A percentile compares a stretch with the other conserved stretches of the same genome.
Evolutionary conservation across 2,329 filamentous ascomycete genomes (phyloP).

Genomic region (Alternaria rosae): DNA sequence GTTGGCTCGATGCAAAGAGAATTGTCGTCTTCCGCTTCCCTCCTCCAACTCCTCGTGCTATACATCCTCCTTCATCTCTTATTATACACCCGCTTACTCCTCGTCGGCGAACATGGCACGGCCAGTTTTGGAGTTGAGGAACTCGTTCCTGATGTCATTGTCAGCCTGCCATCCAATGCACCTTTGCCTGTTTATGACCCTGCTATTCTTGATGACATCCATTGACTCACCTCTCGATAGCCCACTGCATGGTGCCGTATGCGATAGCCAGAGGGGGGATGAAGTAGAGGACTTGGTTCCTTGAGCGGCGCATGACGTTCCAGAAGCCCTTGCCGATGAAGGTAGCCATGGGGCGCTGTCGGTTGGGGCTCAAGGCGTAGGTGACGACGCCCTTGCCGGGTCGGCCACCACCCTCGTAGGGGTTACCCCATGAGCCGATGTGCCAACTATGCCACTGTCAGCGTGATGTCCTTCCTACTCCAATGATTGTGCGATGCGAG

Average conservation of each 20-base stretch:
- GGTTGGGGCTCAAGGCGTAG: constrained; percentile 85
- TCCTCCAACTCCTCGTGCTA: constrained; percentile 13
- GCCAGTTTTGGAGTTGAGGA: constrained; percentile 80
- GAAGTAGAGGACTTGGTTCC: constrained; percentile 87
- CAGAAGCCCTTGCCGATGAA: constrained; percentile 83
- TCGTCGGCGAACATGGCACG: constrained; percentile 62
- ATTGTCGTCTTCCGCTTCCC: constrained; percentile 15
- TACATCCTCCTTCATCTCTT: constrained; percentile 2
- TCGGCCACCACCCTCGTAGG: constrained; percentile 48
- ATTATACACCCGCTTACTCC: constrained; percentile 19
- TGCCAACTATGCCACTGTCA: constrained; percentile 41
- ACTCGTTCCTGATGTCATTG: constrained; percentile 69
- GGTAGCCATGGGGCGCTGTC: constrained; percentile 85
- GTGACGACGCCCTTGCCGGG: constrained; percentile 68
- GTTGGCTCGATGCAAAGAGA: constrained; percentile 21
- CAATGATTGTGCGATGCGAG: constrained; percentile 10
- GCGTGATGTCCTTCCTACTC: constrained; percentile 12
- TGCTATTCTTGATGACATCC: neutral
- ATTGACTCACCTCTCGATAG: constrained; percentile 79
- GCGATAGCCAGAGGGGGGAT: constrained; percentile 77
- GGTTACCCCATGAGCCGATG: constrained; percentile 50
- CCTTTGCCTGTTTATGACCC: neutral
- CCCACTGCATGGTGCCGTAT: constrained; percentile 90
- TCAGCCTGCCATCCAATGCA: constrained; percentile 6
- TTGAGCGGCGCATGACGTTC: constrained; percentile 91